Evolutionary conservation across 2,329 filamentous ascomycete species (phyloP), one percentile per base, ranked within the genome.

Genomic region (Hirsutella minnesotensis): DNA sequence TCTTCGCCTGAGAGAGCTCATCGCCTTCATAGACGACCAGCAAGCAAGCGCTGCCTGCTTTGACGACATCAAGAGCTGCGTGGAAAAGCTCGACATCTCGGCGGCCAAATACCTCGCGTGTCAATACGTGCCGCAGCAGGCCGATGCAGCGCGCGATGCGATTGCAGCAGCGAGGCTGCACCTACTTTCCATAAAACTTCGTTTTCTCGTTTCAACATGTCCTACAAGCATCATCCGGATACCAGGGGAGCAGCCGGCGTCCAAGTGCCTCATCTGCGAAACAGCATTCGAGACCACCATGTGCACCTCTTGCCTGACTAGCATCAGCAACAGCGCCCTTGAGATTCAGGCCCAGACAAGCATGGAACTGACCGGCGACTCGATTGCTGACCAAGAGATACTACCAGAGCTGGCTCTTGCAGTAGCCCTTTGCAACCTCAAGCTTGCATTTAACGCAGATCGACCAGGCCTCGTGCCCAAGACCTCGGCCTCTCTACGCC

Each of bases 51-150:
- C 59, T 4, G 58, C 62, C 7, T 69, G 61, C 43, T 74, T 75
- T 43, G 63, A 67, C 29, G 71, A 73, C 39, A 50, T 73, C 34
- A 72, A 66, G 46, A 47, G 48, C 1, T 72, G 69, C 43, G 55
- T 69, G 3, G 62, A 68, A 34, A 53, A 57, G 18, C 60, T 78
- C 0, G 59, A 54, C 1, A 55, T 62, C 3, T 50, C 57, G 1
- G 69, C 72, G 7, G 50, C 67, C 8, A 61, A 59, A 35, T 53
- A 61, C 20, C 50, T 74, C 8, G 56, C 69, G 4, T 56, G 64
- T 7, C 46, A 59, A 1, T 59, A 67, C 39, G 45, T 67, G 4
- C 53, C 56, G 0, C 51, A 50, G 4, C 44, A 69, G 22, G 49
- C 59, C 2, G 51, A 57, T 3, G 52, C 61, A 3, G 42, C 45